These are phyloP conservation scores for Fusarium denticulatum DNA, from an alignment of 2,329 filamentous ascomycete species.

Conservation along the genomic window DNA sequence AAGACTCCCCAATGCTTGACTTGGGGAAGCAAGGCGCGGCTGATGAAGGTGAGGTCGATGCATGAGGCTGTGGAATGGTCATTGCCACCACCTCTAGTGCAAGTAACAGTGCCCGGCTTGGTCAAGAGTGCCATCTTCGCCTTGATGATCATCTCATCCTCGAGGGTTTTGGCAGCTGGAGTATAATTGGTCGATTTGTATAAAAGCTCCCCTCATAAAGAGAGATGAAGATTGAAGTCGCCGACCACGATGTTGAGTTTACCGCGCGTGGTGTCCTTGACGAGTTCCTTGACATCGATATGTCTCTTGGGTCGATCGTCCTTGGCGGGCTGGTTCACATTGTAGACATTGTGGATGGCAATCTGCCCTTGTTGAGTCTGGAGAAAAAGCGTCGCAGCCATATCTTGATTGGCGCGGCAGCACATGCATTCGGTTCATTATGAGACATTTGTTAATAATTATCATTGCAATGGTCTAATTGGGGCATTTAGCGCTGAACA, in stretches of 20 bases:
- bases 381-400: conserved; percentile 1
- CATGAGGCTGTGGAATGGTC: neutral
- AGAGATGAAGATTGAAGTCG: conserved; percentile 8
- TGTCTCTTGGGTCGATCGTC: neutral
- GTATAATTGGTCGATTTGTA: neutral
- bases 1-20: neutral
- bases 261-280: neutral
- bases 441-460: too few species aligned
- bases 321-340: neutral
- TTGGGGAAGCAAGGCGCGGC: neutral
- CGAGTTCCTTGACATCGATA: neutral
- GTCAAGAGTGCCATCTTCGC: neutral
- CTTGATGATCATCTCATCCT: neutral
- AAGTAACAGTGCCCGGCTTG: neutral
- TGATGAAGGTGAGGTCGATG: conserved; percentile 12
- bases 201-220: neutral
- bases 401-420: neutral
- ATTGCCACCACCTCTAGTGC: neutral
- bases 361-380: neutral
- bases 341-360: conserved; percentile 9
- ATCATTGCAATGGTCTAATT: too few species aligned
- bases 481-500: too few species aligned
- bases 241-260: neutral
- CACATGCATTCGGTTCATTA: too few species aligned
- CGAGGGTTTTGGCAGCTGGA: too few species aligned